Evolutionary conservation across 106 monocot species (phyloP).

Genomic region (Platanthera zijinensis): DNA sequence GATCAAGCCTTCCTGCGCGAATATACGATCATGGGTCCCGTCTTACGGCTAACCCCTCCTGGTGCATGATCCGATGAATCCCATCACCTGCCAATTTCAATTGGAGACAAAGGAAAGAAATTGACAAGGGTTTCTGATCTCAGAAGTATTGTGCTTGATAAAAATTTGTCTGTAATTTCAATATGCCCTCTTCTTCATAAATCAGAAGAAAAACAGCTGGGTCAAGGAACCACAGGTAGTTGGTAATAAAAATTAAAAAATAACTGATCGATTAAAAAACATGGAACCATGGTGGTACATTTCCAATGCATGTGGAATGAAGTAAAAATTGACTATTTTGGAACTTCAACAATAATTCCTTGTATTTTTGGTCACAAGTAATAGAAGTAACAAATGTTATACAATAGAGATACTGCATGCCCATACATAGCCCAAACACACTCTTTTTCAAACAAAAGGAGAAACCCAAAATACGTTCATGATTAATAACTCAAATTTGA

Average conservation of each 20-base stretch:
- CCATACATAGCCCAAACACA: too few species aligned
- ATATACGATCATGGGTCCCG: too few species aligned
- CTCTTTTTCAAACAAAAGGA: too few species aligned
- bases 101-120: neutral
- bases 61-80: too few species aligned
- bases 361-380: neutral
- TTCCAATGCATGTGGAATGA: neutral
- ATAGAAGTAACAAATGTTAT: too few species aligned
- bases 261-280: neutral
- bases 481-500: too few species aligned
- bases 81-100: neutral
- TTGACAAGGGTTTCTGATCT: neutral
- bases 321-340: neutral
- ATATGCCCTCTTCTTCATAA: neutral
- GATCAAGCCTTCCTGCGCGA: too few species aligned
- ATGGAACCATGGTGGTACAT: neutral
- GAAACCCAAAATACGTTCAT: too few species aligned
- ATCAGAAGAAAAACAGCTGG: neutral
- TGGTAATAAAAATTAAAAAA: neutral
- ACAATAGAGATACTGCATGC: too few species aligned
- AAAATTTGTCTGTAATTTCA: neutral
- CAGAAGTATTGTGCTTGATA: neutral
- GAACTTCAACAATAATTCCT: neutral
- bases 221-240: neutral
- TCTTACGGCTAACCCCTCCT: too few species aligned